Evolutionary conservation across 306 rosid genomes (phyloP).

Genomic region (Cicer bijugum): DNA sequence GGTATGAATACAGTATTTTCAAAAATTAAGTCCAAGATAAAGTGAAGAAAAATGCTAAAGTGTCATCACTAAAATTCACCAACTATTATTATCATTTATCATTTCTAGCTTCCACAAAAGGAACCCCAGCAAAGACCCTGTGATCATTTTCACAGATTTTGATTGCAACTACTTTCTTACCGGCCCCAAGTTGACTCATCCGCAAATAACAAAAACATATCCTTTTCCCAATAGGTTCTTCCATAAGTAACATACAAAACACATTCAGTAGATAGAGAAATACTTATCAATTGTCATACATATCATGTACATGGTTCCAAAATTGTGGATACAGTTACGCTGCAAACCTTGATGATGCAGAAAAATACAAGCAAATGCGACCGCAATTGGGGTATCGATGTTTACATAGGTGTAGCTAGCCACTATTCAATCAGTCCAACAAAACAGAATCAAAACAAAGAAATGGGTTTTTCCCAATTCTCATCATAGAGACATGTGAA

Average conservation of each 20-base stretch:
- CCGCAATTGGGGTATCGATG: too few relatives aligned
- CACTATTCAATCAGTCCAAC: too few relatives aligned
- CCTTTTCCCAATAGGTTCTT: not conserved
- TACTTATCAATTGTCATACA: not conserved
- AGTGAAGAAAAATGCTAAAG: constrained; percentile 19
- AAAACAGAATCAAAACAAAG: too few relatives aligned
- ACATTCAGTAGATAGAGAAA: not conserved
- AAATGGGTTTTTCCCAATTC: too few relatives aligned
- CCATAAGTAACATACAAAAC: not conserved
- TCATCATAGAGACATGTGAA: too few relatives aligned
- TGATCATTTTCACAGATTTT: not conserved
- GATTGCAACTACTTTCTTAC: constrained; percentile 5
- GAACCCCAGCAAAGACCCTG: not conserved
- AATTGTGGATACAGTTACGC: too few relatives aligned
- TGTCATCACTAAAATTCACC: not conserved
- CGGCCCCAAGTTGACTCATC: not conserved
- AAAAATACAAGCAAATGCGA: too few relatives aligned
- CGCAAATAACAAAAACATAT: not conserved
- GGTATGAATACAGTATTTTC: too few relatives aligned
- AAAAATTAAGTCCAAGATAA: constrained; percentile 16
- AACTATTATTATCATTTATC: too few relatives aligned
- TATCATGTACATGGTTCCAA: too few relatives aligned
- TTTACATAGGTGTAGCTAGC: too few relatives aligned
- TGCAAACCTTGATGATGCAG: too few relatives aligned
- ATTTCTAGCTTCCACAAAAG: not conserved